Evolutionary conservation across 2,329 filamentous ascomycete species (phyloP), one percentile per base, ranked within the genome.

Genomic region (Claviceps arundinis): DNA sequence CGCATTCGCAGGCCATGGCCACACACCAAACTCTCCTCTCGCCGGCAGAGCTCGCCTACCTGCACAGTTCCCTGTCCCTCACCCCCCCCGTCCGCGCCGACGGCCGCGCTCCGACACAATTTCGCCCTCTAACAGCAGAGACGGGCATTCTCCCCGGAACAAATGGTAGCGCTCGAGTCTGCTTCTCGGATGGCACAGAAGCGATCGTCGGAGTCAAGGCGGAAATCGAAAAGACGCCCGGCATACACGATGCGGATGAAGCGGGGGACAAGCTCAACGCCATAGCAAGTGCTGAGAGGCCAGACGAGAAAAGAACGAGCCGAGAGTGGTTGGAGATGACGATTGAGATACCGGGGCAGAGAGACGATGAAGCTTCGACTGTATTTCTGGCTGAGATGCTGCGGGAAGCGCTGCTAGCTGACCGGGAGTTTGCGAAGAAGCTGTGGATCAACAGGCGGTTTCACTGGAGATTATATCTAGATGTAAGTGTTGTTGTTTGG

Each of bases 401-500:
- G 68, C 81, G 80, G 52, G 93, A 98, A 75, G 87, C 88, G 52
- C 67, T 98, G 69, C 75, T 93, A 54, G 83, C 81, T 37, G 85
- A 82, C 67, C 84, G 82, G 19, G 76, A 77, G 62, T 78, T 87
- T 65, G 76, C 77, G 57, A 81, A 80, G 66, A 80, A 84, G 62
- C 68, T 98, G 63, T 85, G 83, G 68, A 96, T 98, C 66, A 97
- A 96, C 70, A 72, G 76, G 54, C 79, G 90, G 45, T 98, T 91
- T 75, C 91, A 97, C 74, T 98, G 93, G 93, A 88, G 90, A 70
- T 68, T 98, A 53, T 97, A 91, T 69, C 78, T 98, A 56, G 93
- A 98, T 70, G 90, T 96, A 68, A 63, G 87, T 75, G 9, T 30
- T 37, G 26, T 13, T 42, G 53, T 30, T 52, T 52, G 17, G 17